Evolutionary conservation across 805 yeast genomes (phyloP).

Genomic region (Isabelozyma heimii): DNA sequence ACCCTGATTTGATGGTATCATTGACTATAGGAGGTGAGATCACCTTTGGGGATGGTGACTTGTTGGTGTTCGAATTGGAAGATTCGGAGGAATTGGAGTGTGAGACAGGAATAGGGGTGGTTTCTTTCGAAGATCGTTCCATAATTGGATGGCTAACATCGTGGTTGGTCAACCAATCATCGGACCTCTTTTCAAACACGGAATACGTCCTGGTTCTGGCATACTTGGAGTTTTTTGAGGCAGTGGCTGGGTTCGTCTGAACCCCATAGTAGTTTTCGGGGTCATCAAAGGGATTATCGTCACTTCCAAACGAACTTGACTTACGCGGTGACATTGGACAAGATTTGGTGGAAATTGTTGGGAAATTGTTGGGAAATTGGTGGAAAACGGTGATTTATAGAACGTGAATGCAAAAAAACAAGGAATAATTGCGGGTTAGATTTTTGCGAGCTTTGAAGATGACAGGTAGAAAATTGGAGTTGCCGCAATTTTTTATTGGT

Average conservation of each 20-base stretch:
- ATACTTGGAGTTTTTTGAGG: slow-evolving; percentile 35
- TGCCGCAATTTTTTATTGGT: neutral
- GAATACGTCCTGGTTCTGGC: slow-evolving; percentile 61
- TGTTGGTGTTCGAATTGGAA: neutral
- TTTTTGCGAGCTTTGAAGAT: neutral
- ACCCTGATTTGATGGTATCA: neutral
- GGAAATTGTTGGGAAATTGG: neutral
- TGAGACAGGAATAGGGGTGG: neutral
- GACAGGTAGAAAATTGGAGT: neutral
- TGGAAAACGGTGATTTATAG: neutral
- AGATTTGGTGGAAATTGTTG: neutral
- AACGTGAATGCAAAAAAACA: neutral
- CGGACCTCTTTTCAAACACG: slow-evolving; percentile 23
- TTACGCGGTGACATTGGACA: slow-evolving; percentile 16
- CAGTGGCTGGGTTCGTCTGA: slow-evolving; percentile 50
- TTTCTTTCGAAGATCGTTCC: neutral
- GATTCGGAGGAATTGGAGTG: neutral
- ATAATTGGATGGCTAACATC: neutral
- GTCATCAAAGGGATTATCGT: slow-evolving; percentile 66
- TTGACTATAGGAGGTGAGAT: neutral
- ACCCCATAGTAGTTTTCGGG: slow-evolving; percentile 74
- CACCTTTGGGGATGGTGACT: neutral
- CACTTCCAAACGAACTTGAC: slow-evolving; percentile 38
- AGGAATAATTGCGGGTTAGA: neutral
- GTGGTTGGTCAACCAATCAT: neutral